A percentile compares a stretch with the other conserved stretches of the same genome.
Evolutionary conservation across 176 grass and related monocot genomes (phyloP).

Genomic region (Hsuehochloa calcarea): DNA sequence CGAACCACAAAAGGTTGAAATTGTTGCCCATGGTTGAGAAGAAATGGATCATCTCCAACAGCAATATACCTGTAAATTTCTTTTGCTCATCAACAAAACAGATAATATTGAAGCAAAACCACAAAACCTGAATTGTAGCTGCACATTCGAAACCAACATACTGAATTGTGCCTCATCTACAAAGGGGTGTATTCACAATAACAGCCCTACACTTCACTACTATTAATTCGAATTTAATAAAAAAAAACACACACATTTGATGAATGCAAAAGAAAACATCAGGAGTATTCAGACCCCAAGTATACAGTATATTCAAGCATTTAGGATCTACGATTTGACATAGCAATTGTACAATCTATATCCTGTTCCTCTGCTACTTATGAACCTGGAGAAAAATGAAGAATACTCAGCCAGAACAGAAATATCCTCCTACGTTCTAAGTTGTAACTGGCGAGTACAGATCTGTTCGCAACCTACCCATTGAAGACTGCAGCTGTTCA

Average conservation of each 20-base stretch:
- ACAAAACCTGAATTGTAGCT: neutral
- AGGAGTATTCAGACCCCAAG: neutral
- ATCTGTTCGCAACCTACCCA: neutral
- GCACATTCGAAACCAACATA: neutral
- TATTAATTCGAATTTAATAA: neutral
- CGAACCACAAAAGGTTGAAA: conserved; percentile 66
- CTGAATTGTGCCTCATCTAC: neutral
- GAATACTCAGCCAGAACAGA: neutral
- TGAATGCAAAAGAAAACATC: neutral
- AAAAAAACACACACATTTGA: neutral
- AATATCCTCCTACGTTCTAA: neutral
- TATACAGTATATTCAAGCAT: neutral
- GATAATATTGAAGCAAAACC: neutral
- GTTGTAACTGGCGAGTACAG: neutral
- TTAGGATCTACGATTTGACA: neutral
- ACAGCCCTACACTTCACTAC: neutral
- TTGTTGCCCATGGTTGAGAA: conserved; percentile 54
- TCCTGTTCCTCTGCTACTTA: neutral
- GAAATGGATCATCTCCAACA: conserved; percentile 88
- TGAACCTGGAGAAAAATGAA: neutral
- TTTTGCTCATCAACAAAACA: conserved; percentile 19
- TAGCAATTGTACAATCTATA: neutral
- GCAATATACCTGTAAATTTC: conserved; percentile 66
- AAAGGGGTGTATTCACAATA: neutral
- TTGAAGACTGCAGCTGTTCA: neutral